These are phyloP conservation scores for Royoungia palumana DNA, from an alignment of 768 basidiomycete species.

Conservation along the genomic window DNA sequence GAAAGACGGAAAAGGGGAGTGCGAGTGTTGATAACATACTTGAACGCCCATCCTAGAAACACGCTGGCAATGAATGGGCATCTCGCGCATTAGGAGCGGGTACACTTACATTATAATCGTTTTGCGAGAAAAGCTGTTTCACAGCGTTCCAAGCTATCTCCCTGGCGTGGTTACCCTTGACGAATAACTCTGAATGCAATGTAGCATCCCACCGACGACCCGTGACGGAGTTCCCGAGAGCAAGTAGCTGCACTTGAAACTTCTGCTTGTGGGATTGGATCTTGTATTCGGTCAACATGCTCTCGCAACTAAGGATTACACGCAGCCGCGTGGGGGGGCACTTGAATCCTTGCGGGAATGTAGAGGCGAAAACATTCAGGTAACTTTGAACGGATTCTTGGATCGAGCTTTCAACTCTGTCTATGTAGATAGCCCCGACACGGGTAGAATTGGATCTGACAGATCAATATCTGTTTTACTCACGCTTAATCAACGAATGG, in stretches of 20 bases:
- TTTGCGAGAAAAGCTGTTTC: too few species aligned
- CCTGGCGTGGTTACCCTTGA: too few species aligned
- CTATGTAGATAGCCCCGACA: constrained; percentile 15
- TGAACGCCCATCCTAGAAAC: too few species aligned
- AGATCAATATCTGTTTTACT: neutral
- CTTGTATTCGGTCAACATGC: fast-evolving
- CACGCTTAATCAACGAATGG: neutral
- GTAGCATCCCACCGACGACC: neutral
- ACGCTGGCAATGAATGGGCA: too few species aligned
- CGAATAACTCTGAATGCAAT: too few species aligned
- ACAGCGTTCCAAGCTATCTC: too few species aligned
- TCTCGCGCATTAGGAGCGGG: too few species aligned
- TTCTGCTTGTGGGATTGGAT: fast-evolving
- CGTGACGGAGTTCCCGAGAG: too few species aligned
- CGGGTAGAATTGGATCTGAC: constrained; percentile 8
- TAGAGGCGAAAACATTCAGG: constrained; percentile 3
- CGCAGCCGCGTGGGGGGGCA: neutral
- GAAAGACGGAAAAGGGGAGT: too few species aligned
- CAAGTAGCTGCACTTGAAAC: neutral
- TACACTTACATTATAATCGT: too few species aligned
- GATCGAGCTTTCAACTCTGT: neutral
- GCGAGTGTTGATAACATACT: too few species aligned
- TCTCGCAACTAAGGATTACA: constrained; percentile 9
- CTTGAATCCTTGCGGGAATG: constrained; percentile 6
- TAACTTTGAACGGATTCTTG: neutral